Percentiles rank a stretch among this genome's conserved stretches.
Evolutionary conservation across 352 stramenopile species (phyloP).

Genomic region (Phytophthora cryptogea): DNA sequence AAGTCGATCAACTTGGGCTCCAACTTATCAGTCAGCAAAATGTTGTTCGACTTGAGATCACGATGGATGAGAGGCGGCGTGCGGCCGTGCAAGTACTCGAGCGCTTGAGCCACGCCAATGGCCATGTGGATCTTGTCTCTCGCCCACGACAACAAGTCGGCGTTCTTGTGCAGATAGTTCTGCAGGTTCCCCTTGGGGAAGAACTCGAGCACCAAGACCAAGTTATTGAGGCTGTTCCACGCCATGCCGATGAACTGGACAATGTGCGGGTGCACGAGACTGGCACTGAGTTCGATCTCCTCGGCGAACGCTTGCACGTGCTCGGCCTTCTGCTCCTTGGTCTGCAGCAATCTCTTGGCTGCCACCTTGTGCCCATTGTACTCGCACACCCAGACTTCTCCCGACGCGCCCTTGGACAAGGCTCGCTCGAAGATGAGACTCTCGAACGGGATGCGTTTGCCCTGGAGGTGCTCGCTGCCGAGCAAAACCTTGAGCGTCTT

Average conservation of each 20-base stretch:
- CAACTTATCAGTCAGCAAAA: constrained; percentile 72
- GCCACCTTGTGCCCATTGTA: constrained; percentile 48
- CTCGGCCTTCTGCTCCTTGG: constrained; percentile 33
- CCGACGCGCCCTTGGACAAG: constrained; percentile 38
- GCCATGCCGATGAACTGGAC: constrained; percentile 58
- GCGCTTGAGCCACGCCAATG: constrained; percentile 37
- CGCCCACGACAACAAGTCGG: constrained; percentile 34
- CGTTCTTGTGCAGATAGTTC: constrained; percentile 24
- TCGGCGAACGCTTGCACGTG: constrained; percentile 41
- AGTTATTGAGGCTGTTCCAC: constrained; percentile 47
- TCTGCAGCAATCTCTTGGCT: constrained; percentile 45
- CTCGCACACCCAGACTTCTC: constrained; percentile 57
- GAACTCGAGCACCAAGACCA: constrained; percentile 46
- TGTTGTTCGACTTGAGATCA: constrained; percentile 53
- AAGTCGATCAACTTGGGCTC: constrained; percentile 87
- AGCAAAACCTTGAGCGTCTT: constrained; percentile 30
- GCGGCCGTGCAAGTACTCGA: constrained; percentile 39
- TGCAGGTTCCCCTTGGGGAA: constrained; percentile 26
- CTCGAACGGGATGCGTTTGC: constrained; percentile 27
- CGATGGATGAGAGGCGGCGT: constrained; percentile 37
- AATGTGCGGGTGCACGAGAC: constrained; percentile 57
- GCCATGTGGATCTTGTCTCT: constrained; percentile 56
- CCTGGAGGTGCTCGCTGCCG: constrained; percentile 16
- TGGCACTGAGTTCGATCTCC: constrained; percentile 62
- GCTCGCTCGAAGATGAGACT: constrained; percentile 19